Evolutionary conservation across 306 rosid genomes (phyloP).

Genomic region (Cercis canadensis): DNA sequence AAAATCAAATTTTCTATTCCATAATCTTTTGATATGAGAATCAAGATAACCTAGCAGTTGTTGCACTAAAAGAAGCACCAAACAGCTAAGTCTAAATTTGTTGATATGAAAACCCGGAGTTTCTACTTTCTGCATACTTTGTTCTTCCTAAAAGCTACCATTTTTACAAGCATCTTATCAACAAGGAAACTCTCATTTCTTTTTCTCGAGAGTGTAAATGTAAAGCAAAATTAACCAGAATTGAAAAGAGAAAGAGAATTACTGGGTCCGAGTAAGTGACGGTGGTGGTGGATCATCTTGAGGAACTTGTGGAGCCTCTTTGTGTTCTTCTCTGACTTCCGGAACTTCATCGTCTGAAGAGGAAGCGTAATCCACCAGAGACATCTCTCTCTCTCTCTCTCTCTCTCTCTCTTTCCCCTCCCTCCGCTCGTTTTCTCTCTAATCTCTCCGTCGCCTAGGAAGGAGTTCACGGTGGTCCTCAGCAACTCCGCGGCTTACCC

Average conservation of each 20-base stretch:
- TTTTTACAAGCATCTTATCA: neutral
- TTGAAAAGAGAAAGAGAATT: constrained; percentile 20
- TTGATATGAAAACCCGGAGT: neutral
- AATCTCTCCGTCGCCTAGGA: neutral
- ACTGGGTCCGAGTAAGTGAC: constrained; percentile 46
- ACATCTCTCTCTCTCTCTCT: constrained; percentile 50
- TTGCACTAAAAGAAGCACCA: neutral
- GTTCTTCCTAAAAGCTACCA: neutral
- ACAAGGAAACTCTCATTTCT: neutral
- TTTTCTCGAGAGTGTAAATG: too few relatives aligned
- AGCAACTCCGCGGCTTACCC: constrained; percentile 6
- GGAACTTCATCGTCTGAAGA: constrained; percentile 84
- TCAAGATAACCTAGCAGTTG: neutral
- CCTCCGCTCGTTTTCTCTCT: neutral
- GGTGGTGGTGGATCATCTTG: constrained; percentile 38
- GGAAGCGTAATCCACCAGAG: constrained; percentile 90
- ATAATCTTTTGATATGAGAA: too few relatives aligned
- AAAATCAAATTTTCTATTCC: too few relatives aligned
- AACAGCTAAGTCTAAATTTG: too few relatives aligned
- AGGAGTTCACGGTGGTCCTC: neutral
- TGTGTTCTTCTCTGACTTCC: constrained; percentile 43
- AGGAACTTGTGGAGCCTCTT: constrained; percentile 39
- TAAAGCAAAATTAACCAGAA: too few relatives aligned
- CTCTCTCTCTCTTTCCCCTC: neutral
- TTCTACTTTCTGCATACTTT: neutral